Evolutionary conservation across 306 rosid species (phyloP), one percentile per base, ranked within the genome.

Genomic region (Fagus sylvatica): DNA sequence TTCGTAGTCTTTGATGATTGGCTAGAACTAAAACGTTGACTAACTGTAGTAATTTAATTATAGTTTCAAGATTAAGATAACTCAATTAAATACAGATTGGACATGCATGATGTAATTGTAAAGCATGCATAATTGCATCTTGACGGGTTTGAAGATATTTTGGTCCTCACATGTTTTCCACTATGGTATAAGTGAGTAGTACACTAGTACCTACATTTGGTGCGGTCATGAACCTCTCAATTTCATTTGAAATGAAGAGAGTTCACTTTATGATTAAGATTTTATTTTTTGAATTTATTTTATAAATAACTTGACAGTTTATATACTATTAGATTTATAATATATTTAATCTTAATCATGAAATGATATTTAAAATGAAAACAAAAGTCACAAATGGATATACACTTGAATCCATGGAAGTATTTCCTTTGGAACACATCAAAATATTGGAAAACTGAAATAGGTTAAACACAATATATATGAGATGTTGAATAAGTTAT

Each of bases 61-160:
- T 72, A 48, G n/a, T 43, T 56, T 77, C 13, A 72, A 36, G 65
- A 30, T 59, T 59, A 59, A 30, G 65, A 66, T 39, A 32, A 66
- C 40, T 30, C 6, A 7, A 40, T 39, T 16, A 46, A 46, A 46
- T 7, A 8, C 22, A 40, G 71, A 39, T 16, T 15, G 17, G 49
- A 65, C 71, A 6, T 72, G 41, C 37, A 22, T 22, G 28, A 22
- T 22, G 28, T 22, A 22, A 22, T 22, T 81, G 49, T 68, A 71
- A 72, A 72, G 62, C n/a, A 2, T 61, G 57, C 69, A 76, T 82
- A 69, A 69, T 73, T 78, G 75, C 74, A 64, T 62, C 19, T 59
- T 36, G 40, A 15, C 13, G 37, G 22, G 33, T 34, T 62, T 34
- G 69, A 62, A 13, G 16, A 9, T 33, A 13, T 42, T 62, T 62